Conservation (phyloP, 2,329 filamentous ascomycete species). For the Raffaelea ambrosiae region DNA sequence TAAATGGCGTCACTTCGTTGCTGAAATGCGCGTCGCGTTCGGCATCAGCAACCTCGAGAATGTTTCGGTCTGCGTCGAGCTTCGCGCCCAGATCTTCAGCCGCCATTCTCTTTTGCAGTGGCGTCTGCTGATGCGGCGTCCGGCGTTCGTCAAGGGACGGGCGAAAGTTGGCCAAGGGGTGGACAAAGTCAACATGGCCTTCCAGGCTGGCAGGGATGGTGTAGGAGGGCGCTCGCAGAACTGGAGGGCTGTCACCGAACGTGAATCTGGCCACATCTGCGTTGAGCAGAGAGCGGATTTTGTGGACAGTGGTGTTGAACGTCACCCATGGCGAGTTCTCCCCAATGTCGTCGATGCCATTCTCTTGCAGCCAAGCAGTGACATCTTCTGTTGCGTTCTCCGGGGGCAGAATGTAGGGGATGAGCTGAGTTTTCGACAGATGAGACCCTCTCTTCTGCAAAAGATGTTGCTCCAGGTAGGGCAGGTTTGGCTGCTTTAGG, state of each 20-base stretch:
- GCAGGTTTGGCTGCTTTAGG: conserved; percentile 6
- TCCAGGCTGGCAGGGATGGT: conserved; percentile 30
- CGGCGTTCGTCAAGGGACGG: no score
- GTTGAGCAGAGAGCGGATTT: conserved; percentile 31
- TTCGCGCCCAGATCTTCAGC: neutral
- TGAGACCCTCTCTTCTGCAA: neutral
- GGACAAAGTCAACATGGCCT: conserved; percentile 33
- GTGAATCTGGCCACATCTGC: conserved; percentile 32
- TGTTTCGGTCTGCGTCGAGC: neutral
- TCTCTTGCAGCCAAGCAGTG: conserved; percentile 30
- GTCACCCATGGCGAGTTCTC: conserved; percentile 32
- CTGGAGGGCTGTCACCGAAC: conserved; percentile 23
- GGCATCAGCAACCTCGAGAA: neutral
- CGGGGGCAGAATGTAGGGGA: conserved; percentile 25
- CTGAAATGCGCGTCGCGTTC: neutral
- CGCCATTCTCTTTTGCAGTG: conserved; percentile 4
- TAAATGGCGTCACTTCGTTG: conserved; percentile 26
- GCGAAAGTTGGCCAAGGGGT: conserved; percentile 41
- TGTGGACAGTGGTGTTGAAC: conserved; percentile 29
- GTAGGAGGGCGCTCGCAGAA: conserved; percentile 37
- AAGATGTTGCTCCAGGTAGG: conserved; percentile 1
- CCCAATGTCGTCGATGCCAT: conserved; percentile 24
- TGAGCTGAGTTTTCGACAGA: conserved; percentile 27
- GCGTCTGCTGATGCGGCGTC: no score
- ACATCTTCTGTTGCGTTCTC: conserved; percentile 26